A percentile compares a stretch with the other conserved stretches of the same genome.
These are phyloP conservation scores for Harringtonia aguacate DNA, from an alignment of 2,329 filamentous ascomycete genomes.

Conservation along the genomic window DNA sequence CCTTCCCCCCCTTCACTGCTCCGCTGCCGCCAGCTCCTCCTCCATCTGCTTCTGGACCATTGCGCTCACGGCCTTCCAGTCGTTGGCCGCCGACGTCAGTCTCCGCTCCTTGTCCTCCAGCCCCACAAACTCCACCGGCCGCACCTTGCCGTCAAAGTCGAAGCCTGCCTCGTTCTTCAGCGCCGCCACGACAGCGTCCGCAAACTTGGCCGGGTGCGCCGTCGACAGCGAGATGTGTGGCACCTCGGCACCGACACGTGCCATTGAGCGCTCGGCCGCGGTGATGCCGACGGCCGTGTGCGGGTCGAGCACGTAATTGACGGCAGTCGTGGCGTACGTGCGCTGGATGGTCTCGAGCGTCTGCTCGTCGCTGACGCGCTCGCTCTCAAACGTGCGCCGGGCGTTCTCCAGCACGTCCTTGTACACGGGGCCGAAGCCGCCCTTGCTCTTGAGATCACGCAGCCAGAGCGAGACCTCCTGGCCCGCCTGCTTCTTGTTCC, in stretches of 20 bases:
- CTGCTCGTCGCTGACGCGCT: constrained; percentile 56
- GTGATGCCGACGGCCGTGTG: constrained; percentile 83
- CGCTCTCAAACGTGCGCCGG: constrained; percentile 67
- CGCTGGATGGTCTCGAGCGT: constrained; percentile 56
- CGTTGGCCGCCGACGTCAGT: constrained; percentile 57
- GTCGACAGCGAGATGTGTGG: constrained; percentile 82
- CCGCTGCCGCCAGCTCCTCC: constrained; percentile 35
- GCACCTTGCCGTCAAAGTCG: constrained; percentile 60
- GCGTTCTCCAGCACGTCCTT: constrained; percentile 61
- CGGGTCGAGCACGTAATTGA: constrained; percentile 73
- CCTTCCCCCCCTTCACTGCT: neutral
- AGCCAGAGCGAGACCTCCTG: constrained; percentile 73
- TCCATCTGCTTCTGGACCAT: constrained; percentile 67
- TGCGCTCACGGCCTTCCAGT: constrained; percentile 65
- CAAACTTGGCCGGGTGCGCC: constrained; percentile 93
- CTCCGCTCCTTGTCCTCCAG: constrained; percentile 66
- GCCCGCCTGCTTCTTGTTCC: constrained; percentile 59
- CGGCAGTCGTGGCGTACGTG: constrained; percentile 31
- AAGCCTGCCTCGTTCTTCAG: constrained; percentile 63
- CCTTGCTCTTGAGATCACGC: constrained; percentile 65
- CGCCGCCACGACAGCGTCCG: constrained; percentile 70
- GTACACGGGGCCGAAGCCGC: constrained; percentile 72
- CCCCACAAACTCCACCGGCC: constrained; percentile 73
- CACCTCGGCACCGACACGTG: constrained; percentile 37
- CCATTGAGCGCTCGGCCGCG: constrained; percentile 60